phyloP scores from a whole-genome alignment of 2,329 filamentous ascomycete genomes.

The Epichloe gansuensis region DNA sequence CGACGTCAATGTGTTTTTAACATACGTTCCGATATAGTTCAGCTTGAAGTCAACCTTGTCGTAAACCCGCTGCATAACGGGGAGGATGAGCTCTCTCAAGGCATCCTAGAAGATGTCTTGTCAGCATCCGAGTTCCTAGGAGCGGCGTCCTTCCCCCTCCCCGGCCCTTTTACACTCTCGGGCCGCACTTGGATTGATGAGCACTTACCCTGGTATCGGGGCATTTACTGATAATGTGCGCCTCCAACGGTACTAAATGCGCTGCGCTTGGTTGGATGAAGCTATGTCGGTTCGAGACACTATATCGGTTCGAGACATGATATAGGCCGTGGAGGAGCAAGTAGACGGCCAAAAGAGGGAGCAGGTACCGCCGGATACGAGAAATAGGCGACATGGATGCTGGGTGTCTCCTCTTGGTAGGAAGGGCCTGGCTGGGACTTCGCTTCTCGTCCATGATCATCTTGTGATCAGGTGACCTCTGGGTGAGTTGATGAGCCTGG shows the following conservation, averaged over 20 bases:
- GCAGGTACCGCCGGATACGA: slow-evolving; percentile 3
- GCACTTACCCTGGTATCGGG: slow-evolving; percentile 60
- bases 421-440: not conserved
- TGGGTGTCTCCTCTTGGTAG: not conserved
- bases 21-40: slow-evolving; percentile 75
- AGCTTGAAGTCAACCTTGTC: slow-evolving; percentile 85
- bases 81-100: slow-evolving; percentile 67
- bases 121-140: not conserved
- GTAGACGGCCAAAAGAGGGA: slow-evolving; percentile 1
- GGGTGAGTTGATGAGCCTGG: not conserved
- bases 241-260: slow-evolving; percentile 63
- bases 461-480: not conserved
- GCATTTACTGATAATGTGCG: slow-evolving; percentile 96
- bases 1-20: slow-evolving; percentile 5
- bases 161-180: not conserved
- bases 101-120: slow-evolving; percentile 43
- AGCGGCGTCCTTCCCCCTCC: too few species aligned
- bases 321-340: slow-evolving; percentile 1
- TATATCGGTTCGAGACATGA: not conserved
- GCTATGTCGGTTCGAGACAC: not conserved
- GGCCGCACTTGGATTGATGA: not conserved
- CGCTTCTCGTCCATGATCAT: slow-evolving; percentile 4
- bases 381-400: slow-evolving; percentile 1
- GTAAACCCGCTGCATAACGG: slow-evolving; percentile 69
- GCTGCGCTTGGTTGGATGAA: not conserved